These are phyloP conservation scores for Fusarium cicatricum DNA, from an alignment of 2,329 filamentous ascomycete species.

Conservation along the genomic window DNA sequence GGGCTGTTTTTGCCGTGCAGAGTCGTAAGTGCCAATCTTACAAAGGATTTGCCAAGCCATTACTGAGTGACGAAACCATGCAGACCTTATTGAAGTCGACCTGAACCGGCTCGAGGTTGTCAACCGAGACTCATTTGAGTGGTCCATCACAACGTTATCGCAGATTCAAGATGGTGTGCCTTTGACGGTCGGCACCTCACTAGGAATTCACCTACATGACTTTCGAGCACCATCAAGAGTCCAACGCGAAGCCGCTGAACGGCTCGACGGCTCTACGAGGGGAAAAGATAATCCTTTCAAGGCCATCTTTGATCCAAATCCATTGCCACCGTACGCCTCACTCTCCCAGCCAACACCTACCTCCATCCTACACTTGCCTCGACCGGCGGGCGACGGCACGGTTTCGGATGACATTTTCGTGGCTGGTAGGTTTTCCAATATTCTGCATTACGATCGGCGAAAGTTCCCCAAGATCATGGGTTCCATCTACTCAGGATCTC, in stretches of 20 bases:
- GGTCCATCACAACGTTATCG: slow-evolving; percentile 85
- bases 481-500: slow-evolving; percentile 84
- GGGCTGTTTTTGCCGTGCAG: slow-evolving; percentile 82
- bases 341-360: slow-evolving; percentile 83
- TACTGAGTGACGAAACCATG: not conserved
- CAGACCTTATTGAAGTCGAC: slow-evolving; percentile 80
- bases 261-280: slow-evolving; percentile 43
- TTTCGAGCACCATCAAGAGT: slow-evolving; percentile 59
- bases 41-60: not conserved
- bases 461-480: slow-evolving; percentile 81
- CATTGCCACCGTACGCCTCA: slow-evolving; percentile 69
- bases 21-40: slow-evolving; percentile 59
- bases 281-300: slow-evolving; percentile 45
- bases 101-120: slow-evolving; percentile 75
- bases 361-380: slow-evolving; percentile 80
- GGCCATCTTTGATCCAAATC: slow-evolving; percentile 60
- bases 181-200: slow-evolving; percentile 83
- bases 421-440: slow-evolving; percentile 86
- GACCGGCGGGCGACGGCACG: slow-evolving; percentile 58
- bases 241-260: slow-evolving; percentile 47
- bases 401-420: slow-evolving; percentile 85
- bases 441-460: slow-evolving; percentile 88
- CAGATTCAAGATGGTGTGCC: slow-evolving; percentile 71
- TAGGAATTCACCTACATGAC: slow-evolving; percentile 85
- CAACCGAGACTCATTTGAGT: slow-evolving; percentile 76